phyloP scores from a whole-genome alignment of 352 stramenopile species.

The Globisporangium nagaii region DNA sequence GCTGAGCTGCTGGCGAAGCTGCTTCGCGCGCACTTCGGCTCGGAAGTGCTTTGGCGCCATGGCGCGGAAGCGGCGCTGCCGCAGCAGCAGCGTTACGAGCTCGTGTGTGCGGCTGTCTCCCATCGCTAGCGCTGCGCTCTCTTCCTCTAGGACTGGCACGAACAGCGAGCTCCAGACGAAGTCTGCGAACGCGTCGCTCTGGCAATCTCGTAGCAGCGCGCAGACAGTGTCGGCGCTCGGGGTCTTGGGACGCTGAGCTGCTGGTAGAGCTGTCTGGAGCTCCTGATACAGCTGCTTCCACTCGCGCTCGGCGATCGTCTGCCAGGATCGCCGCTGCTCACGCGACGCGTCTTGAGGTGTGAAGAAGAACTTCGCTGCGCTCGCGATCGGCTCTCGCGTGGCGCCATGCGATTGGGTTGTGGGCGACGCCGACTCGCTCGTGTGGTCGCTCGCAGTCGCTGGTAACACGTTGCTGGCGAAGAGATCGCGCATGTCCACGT shows the following conservation, averaged over 20 bases:
- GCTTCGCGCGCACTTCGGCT: slow-evolving; percentile 36
- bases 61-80: slow-evolving; percentile 18
- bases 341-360: slow-evolving; percentile 17
- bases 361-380: slow-evolving; percentile 20
- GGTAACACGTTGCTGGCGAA: neutral
- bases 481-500: slow-evolving; percentile 17
- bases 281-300: slow-evolving; percentile 30
- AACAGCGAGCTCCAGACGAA: slow-evolving; percentile 61
- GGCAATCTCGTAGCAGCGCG: slow-evolving; percentile 31
- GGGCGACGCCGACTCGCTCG: neutral
- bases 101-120: slow-evolving; percentile 6
- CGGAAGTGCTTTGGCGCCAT: slow-evolving; percentile 57
- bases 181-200: slow-evolving; percentile 28
- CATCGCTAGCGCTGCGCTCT: neutral
- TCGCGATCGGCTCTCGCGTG: slow-evolving; percentile 7
- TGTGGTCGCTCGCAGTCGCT: neutral
- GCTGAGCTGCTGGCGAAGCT: slow-evolving; percentile 29
- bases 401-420: neutral
- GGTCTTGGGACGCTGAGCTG: neutral
- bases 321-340: slow-evolving; percentile 25
- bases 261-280: slow-evolving; percentile 6
- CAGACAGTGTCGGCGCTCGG: slow-evolving; percentile 20
- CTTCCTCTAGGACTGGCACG: slow-evolving; percentile 18
- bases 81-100: slow-evolving; percentile 24
- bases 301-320: slow-evolving; percentile 26